A percentile compares a stretch with the other conserved stretches of the same genome.
Evolutionary conservation across 164 flowering plant genomes (phyloP).

Genomic region (Vitis rupestris): DNA sequence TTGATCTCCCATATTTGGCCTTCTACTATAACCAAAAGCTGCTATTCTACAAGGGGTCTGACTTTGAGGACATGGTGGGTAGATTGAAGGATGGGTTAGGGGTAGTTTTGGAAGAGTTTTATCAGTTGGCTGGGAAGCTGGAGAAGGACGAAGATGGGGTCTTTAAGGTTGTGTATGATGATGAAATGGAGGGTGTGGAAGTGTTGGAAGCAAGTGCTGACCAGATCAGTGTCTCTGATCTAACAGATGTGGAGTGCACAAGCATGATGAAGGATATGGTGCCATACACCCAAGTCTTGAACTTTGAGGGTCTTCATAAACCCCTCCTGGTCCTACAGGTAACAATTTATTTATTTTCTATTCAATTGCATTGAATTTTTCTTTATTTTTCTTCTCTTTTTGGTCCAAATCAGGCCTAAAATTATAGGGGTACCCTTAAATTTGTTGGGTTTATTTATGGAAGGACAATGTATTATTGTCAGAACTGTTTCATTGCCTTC

Average conservation of each 20-base stretch:
- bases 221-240: conserved; percentile 47
- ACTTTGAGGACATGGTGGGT: conserved; percentile 50
- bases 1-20: conserved; percentile 89
- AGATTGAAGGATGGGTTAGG: conserved; percentile 68
- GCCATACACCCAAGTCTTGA: conserved; percentile 70
- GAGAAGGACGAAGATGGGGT: conserved; percentile 89
- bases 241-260: conserved; percentile 54
- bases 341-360: neutral
- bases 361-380: neutral
- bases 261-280: conserved; percentile 54
- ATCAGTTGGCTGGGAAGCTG: conserved; percentile 73
- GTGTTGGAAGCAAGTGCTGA: conserved; percentile 60
- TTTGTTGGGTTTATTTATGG: no score
- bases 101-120: conserved; percentile 64
- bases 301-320: conserved; percentile 70
- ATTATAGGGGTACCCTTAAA: no score
- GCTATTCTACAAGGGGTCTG: conserved; percentile 60
- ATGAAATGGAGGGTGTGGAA: conserved; percentile 71
- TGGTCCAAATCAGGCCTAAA: no score
- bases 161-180: conserved; percentile 69
- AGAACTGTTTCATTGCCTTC: no score
- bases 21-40: conserved; percentile 93
- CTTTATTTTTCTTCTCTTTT: no score
- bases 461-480: no score
- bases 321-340: conserved; percentile 87